A percentile compares a stretch with the other conserved stretches of the same genome.
phyloP scores from a whole-genome alignment of 2,329 filamentous ascomycete species.

The Aureobasidium sp. region DNA sequence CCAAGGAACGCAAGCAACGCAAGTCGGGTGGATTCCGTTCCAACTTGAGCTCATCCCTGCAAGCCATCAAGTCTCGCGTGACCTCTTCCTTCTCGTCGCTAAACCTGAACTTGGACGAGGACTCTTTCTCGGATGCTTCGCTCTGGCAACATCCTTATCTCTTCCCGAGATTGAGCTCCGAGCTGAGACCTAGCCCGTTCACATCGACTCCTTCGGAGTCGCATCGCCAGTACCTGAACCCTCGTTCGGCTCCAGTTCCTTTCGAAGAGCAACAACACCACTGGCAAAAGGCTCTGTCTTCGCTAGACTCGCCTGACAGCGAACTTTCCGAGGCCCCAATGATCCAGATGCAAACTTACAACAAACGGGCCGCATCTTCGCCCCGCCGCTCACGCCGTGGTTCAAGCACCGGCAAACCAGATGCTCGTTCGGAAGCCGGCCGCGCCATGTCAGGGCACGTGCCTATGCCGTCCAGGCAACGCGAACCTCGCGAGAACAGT shows the following conservation, averaged over 20 bases:
- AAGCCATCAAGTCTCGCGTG: slow-evolving; percentile 53
- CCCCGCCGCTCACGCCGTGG: slow-evolving; percentile 14
- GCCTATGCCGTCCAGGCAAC: slow-evolving; percentile 39
- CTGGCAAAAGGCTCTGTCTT: slow-evolving; percentile 29
- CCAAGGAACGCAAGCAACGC: slow-evolving; percentile 24
- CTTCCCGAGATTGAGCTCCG: slow-evolving; percentile 50
- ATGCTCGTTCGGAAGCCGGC: slow-evolving; percentile 37
- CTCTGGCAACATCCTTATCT: slow-evolving; percentile 52
- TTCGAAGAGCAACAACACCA: slow-evolving; percentile 32
- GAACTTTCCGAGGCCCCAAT: slow-evolving; percentile 40
- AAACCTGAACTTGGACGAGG: slow-evolving; percentile 24
- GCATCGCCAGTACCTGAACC: slow-evolving; percentile 54
- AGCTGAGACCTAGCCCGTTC: slow-evolving; percentile 50
- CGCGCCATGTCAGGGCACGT: slow-evolving; percentile 28
- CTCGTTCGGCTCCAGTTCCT: slow-evolving; percentile 35
- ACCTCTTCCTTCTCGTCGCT: slow-evolving; percentile 52
- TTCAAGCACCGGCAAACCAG: slow-evolving; percentile 23
- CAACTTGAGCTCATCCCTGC: slow-evolving; percentile 54
- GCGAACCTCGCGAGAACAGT: slow-evolving; percentile 56
- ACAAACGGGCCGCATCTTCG: slow-evolving; percentile 30
- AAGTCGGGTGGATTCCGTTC: slow-evolving; percentile 46
- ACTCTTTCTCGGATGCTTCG: slow-evolving; percentile 47
- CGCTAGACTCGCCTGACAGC: slow-evolving; percentile 23
- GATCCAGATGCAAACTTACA: slow-evolving; percentile 57
- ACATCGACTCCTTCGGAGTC: slow-evolving; percentile 47